phyloP scores from a whole-genome alignment of 2,329 filamentous ascomycete species.

The Penicillium capsulatum region DNA sequence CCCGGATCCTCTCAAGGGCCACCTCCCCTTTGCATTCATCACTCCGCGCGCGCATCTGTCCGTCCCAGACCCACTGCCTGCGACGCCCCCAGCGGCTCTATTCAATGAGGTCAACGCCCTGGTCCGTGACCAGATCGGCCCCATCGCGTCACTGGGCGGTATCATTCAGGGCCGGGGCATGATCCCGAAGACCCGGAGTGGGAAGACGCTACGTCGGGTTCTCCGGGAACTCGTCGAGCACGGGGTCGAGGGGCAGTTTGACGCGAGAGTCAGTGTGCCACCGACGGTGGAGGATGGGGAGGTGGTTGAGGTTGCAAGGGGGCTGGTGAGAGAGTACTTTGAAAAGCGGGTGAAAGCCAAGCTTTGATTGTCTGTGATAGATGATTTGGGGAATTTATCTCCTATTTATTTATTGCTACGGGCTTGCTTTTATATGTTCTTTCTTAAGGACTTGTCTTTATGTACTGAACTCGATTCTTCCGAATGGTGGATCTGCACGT shows the following conservation, averaged over 20 bases:
- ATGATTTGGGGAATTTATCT: background rate
- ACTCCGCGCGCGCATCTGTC: constrained; percentile 26
- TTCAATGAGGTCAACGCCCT: constrained; percentile 46
- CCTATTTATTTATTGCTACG: background rate
- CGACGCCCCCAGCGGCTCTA: constrained; percentile 41
- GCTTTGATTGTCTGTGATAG: constrained; percentile 34
- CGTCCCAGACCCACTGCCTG: constrained; percentile 23
- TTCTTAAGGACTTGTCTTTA: background rate
- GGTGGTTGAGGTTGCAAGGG: constrained; percentile 69
- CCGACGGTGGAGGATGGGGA: constrained; percentile 78
- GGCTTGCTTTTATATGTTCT: too few species aligned
- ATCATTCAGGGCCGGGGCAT: constrained; percentile 80
- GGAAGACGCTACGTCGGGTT: constrained; percentile 81
- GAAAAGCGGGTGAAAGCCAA: constrained; percentile 41
- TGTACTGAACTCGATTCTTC: too few species aligned
- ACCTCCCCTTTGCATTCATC: constrained; percentile 87
- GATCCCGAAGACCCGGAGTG: constrained; percentile 88
- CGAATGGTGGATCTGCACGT: too few species aligned
- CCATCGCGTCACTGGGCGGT: constrained; percentile 79
- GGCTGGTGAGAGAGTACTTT: constrained; percentile 73
- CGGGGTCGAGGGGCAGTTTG: constrained; percentile 67
- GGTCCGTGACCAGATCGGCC: constrained; percentile 76
- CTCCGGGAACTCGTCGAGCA: constrained; percentile 81
- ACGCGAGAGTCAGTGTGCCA: constrained; percentile 68
- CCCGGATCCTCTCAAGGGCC: constrained; percentile 80